Evolutionary conservation across 306 rosid species (phyloP), one percentile per base, ranked within the genome.

Genomic region (Luffa acutangula): DNA sequence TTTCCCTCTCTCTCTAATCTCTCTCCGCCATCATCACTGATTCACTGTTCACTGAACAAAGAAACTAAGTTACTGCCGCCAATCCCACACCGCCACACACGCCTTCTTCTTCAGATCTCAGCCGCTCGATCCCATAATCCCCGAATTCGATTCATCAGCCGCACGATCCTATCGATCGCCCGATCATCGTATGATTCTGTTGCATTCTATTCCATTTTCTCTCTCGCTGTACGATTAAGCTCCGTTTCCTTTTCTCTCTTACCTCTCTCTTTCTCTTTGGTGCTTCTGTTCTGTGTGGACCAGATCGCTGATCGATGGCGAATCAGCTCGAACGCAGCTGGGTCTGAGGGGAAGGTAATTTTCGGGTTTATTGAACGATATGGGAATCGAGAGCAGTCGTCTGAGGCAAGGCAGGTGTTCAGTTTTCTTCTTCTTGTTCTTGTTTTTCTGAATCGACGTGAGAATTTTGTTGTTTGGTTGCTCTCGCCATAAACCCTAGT

Each of bases 361-460:
- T 70, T 81, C 15, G 39, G 42, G 78, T 15, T 52, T 7, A 15
- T 9, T 33, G 78, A 74, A 74, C 33, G 33, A 51, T 51, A 48
- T 21, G 58, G 58, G 77, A 72, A 59, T 81, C 82, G 6, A 57
- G 67, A 34, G 80, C 84, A 42, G 58, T 72, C 82, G 59, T 39
- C 71, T 46, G 46, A 59, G 79, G 69, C 91, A 88, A 59, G 79
- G 69, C 91, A 88, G 91, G 91, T 85, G 80, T 88, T 85, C 52
- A 21, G 42, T 58, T 85, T 66, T 76, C 60, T 66, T 41, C 7
- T 39, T 39, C 53, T 69, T 69, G 4, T 59, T 59, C 15, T 59
- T 59, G 2, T 58, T 72, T 18, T 67, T 15, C 43, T 39, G 80
- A 70, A 53, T 31, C 70, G 25, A 69, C 14, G 42, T 81, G 48